Conservation (phyloP, 2,329 filamentous ascomycete species). For the Hymenoscyphus repandus region DNA sequence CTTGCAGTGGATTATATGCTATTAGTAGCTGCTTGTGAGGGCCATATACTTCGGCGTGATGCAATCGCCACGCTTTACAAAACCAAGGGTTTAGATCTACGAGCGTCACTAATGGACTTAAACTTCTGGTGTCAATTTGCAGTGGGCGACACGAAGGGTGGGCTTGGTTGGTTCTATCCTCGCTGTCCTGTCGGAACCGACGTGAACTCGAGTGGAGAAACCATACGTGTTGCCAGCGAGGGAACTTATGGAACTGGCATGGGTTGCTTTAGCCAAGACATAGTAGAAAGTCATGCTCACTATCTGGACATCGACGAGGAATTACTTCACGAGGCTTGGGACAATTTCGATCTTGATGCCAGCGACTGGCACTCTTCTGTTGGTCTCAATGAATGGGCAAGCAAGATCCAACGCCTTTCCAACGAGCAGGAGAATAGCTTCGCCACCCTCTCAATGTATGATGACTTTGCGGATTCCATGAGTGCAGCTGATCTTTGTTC, state of each 20-base stretch:
- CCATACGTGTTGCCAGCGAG: constrained; percentile 73
- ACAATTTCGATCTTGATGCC: constrained; percentile 62
- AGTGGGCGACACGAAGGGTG: constrained; percentile 81
- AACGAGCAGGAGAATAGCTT: constrained; percentile 21
- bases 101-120: constrained; percentile 76
- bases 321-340: constrained; percentile 58
- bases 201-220: constrained; percentile 59
- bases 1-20: constrained; percentile 76
- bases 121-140: constrained; percentile 98
- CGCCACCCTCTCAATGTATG: constrained; percentile 44
- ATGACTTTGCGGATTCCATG: constrained; percentile 51
- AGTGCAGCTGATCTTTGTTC: constrained; percentile 60
- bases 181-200: constrained; percentile 70
- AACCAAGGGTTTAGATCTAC: constrained; percentile 65
- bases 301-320: constrained; percentile 52
- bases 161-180: constrained; percentile 83
- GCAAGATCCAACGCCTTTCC: constrained; percentile 20
- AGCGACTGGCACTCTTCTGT: constrained; percentile 48
- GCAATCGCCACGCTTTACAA: constrained; percentile 67
- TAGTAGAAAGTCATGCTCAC: constrained; percentile 35
- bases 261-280: constrained; percentile 68
- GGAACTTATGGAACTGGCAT: constrained; percentile 73
- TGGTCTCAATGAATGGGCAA: constrained; percentile 37
- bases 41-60: constrained; percentile 67
- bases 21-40: constrained; percentile 80